phyloP scores from a whole-genome alignment of 495 filamentous ascomycete genomes.

The Penicillium desertorum region DNA sequence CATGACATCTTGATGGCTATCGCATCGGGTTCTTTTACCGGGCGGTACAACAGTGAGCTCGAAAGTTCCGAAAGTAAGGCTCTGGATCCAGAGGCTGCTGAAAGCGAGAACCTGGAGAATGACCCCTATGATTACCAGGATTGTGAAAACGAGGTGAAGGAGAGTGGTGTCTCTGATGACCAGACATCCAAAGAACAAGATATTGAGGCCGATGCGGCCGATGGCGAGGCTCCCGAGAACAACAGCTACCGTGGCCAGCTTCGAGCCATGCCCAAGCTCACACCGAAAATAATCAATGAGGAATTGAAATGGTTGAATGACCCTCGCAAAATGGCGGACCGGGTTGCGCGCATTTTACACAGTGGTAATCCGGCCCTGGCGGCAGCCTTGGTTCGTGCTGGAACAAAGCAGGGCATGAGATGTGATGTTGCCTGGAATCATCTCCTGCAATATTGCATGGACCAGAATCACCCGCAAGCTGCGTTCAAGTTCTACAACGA shows the following conservation, averaged over 20 bases:
- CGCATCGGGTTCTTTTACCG: conserved; percentile 7
- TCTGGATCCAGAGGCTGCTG: not conserved
- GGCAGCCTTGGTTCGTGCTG: conserved; percentile 60
- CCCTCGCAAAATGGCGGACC: conserved; percentile 61
- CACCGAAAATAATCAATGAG: conserved; percentile 33
- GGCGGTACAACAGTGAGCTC: not conserved
- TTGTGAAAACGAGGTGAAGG: not conserved
- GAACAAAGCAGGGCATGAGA: conserved; percentile 55
- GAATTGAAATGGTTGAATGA: conserved; percentile 67
- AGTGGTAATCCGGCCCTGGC: conserved; percentile 61
- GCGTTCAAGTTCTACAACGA: conserved; percentile 84
- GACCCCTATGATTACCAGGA: not conserved
- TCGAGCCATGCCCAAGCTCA: conserved; percentile 8
- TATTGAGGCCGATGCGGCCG: not conserved
- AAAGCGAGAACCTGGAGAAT: not conserved
- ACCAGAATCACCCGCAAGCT: conserved; percentile 52
- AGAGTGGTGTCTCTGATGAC: conserved; percentile 1
- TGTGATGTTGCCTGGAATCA: conserved; percentile 84
- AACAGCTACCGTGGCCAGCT: not conserved
- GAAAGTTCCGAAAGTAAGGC: conserved; percentile 6
- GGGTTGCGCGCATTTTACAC: conserved; percentile 56
- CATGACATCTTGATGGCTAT: conserved; percentile 24
- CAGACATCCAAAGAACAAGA: not conserved
- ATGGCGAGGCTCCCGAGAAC: not conserved
- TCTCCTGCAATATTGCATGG: conserved; percentile 69